Conservation (phyloP, 2,329 filamentous ascomycete species). For the Magnaporthales sp. region DNA sequence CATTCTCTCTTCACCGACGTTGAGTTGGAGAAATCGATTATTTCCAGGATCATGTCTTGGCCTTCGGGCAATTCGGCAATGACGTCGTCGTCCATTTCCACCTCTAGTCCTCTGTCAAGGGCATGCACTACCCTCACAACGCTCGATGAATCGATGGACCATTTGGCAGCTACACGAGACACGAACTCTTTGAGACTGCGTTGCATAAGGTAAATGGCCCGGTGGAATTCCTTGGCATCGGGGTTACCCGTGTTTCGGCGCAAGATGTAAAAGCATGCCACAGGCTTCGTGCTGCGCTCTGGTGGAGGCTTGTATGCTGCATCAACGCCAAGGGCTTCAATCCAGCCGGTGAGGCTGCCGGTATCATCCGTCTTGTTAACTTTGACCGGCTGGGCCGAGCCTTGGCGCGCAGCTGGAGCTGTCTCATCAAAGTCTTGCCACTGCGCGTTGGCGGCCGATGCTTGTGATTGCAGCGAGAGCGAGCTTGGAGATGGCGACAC, state of each 20-base stretch:
- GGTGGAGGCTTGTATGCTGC: conserved; percentile 70
- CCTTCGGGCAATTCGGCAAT: conserved; percentile 78
- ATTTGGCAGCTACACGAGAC: conserved; percentile 66
- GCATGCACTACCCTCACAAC: conserved; percentile 66
- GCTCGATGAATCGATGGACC: conserved; percentile 63
- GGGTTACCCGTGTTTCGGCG: conserved; percentile 40
- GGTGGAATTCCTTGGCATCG: conserved; percentile 58
- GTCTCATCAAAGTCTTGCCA: conserved; percentile 51
- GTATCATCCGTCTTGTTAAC: conserved; percentile 48
- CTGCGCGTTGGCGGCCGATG: conserved; percentile 32
- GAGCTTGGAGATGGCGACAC: conserved; percentile 61
- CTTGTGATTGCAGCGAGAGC: conserved; percentile 51
- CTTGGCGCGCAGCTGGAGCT: conserved; percentile 25
- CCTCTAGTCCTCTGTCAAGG: conserved; percentile 65
- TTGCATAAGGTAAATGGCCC: conserved; percentile 76
- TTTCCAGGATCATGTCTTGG: conserved; percentile 79
- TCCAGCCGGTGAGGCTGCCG: conserved; percentile 68
- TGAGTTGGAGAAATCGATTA: conserved; percentile 32
- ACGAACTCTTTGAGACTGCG: conserved; percentile 70
- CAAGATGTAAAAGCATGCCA: conserved; percentile 83
- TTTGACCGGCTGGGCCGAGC: conserved; percentile 45
- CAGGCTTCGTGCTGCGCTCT: conserved; percentile 60
- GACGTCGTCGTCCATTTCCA: conserved; percentile 87
- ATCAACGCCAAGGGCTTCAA: conserved; percentile 89
- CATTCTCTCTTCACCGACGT: conserved; percentile 44